Percentiles rank a stretch among this genome's conserved stretches.
These are phyloP conservation scores for Colletotrichum salicis DNA, from an alignment of 2,329 filamentous ascomycete genomes.

Conservation along the genomic window DNA sequence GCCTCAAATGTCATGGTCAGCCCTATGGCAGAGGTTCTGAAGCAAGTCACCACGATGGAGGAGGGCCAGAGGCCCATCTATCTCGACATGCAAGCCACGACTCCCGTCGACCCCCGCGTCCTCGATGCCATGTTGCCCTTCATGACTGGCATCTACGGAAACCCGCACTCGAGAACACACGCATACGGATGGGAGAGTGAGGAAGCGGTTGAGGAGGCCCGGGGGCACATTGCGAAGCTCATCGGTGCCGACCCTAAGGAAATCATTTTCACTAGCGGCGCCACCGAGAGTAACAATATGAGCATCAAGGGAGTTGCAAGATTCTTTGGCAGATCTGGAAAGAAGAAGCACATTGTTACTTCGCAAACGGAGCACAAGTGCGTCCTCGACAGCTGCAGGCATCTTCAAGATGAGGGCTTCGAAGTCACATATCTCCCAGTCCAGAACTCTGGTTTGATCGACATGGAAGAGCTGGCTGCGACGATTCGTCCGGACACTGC, in stretches of 20 bases:
- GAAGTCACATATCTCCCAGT: conserved; percentile 98
- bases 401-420: conserved; percentile 96
- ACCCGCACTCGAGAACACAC: conserved; percentile 96
- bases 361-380: conserved; percentile 99
- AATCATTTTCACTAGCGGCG: conserved; percentile 98
- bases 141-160: conserved; percentile 93
- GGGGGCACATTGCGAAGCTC: conserved; percentile 82
- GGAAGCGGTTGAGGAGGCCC: conserved; percentile 88
- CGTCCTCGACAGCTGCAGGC: conserved; percentile 94
- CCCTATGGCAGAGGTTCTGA: conserved; percentile 86
- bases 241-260: conserved; percentile 97
- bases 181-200: conserved; percentile 99
- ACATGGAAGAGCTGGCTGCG: conserved; percentile 84
- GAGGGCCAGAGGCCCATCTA: conserved; percentile 95
- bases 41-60: conserved; percentile 92
- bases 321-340: conserved; percentile 91
- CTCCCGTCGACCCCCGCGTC: conserved; percentile 92
- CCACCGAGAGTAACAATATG: conserved; percentile 99
- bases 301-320: conserved; percentile 97
- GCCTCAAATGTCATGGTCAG: conserved; percentile 78
- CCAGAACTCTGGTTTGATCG: conserved; percentile 84
- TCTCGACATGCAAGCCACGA: conserved; percentile 98
- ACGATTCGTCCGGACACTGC: conserved; percentile 92
- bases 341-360: conserved; percentile 99
- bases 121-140: conserved; percentile 97